Conservation (phyloP, 805 yeast genomes). For the Myxozyma geophila region DNA sequence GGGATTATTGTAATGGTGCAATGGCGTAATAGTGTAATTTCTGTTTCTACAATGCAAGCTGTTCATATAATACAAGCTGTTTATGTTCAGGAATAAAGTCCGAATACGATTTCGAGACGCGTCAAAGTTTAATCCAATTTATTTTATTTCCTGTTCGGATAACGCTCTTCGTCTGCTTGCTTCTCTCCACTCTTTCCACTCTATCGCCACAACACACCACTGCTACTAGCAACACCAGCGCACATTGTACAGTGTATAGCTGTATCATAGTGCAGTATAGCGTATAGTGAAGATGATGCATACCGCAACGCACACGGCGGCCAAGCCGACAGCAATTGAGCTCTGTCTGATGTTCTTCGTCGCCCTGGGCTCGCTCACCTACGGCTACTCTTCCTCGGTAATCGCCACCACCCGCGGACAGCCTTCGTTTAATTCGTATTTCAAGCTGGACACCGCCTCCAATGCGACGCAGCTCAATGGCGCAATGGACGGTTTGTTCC, state of each 20-base stretch:
- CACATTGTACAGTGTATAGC: too few relatives aligned
- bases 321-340: conserved; percentile 14
- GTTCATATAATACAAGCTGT: not conserved
- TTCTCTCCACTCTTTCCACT: not conserved
- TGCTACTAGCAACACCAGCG: too few relatives aligned
- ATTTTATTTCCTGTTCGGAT: not conserved
- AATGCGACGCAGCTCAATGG: conserved; percentile 26
- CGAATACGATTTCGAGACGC: not conserved
- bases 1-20: too few relatives aligned
- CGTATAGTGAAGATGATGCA: not conserved
- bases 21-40: too few relatives aligned
- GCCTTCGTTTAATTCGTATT: conserved; percentile 18
- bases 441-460: conserved; percentile 14
- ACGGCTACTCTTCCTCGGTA: conserved; percentile 21
- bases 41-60: not conserved
- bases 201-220: not conserved
- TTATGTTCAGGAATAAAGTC: too few relatives aligned
- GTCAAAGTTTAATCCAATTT: not conserved
- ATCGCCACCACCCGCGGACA: conserved; percentile 27
- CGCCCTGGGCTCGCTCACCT: conserved; percentile 19
- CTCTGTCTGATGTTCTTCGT: conserved; percentile 20
- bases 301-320: not conserved
- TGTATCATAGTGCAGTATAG: not conserved
- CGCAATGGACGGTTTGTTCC: conserved; percentile 24
- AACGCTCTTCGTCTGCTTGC: not conserved